phyloP scores from a whole-genome alignment of 176 grass and related monocot species.

The Rhynchospora breviuscula region DNA sequence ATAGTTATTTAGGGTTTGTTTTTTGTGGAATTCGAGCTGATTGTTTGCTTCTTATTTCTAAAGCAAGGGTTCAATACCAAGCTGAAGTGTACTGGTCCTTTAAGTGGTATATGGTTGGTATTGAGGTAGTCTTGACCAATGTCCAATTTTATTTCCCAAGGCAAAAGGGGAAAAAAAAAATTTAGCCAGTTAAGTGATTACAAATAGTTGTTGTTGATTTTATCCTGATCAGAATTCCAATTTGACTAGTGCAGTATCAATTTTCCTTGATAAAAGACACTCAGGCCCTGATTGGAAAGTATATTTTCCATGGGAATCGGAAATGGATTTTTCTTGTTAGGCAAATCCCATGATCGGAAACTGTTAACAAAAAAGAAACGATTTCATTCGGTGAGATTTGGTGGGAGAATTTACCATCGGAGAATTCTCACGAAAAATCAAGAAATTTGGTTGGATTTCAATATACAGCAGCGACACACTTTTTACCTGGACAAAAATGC shows the following conservation, averaged over 20 bases:
- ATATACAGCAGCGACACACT: too few species aligned
- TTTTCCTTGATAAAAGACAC: too few species aligned
- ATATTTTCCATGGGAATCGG: neutral
- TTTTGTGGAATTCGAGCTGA: neutral
- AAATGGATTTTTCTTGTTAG: too few species aligned
- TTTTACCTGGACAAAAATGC: too few species aligned
- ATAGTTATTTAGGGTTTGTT: neutral
- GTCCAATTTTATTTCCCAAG: neutral
- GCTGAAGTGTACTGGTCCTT: neutral
- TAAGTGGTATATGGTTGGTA: neutral
- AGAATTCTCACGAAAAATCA: too few species aligned
- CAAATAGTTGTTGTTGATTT: neutral
- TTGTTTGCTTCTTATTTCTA: neutral
- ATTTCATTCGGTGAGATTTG: too few species aligned
- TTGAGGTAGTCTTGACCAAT: neutral
- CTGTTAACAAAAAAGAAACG: too few species aligned
- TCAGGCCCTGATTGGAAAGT: too few species aligned
- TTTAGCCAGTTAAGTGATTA: neutral
- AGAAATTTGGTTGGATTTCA: too few species aligned
- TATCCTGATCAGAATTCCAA: neutral
- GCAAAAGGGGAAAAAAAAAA: neutral
- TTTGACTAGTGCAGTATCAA: neutral
- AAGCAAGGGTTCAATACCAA: neutral
- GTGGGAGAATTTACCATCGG: too few species aligned
- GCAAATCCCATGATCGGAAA: too few species aligned